Conservation (phyloP, 352 stramenopile genomes). For the Phytopythium ostracodes region DNA sequence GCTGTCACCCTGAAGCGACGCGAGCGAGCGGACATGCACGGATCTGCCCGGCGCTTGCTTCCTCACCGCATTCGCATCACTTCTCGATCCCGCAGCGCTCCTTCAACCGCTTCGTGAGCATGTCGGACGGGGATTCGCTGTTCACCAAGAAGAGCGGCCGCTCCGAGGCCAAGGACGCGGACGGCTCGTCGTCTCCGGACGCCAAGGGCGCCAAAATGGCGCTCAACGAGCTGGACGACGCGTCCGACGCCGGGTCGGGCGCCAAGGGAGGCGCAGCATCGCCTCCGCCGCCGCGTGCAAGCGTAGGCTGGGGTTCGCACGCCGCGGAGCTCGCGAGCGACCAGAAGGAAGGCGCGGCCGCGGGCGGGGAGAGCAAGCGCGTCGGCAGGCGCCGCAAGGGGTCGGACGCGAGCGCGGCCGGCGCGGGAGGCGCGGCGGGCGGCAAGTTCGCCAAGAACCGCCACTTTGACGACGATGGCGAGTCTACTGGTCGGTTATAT, state of each 20-base stretch:
- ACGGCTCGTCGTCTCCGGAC: not conserved
- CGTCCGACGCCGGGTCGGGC: conserved; percentile 35
- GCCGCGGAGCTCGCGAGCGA: conserved; percentile 20
- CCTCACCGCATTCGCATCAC: not conserved
- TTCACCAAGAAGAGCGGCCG: conserved; percentile 7
- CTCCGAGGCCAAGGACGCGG: conserved; percentile 3
- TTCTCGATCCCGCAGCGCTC: not conserved
- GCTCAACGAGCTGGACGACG: conserved; percentile 37
- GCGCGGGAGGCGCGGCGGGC: conserved; percentile 16
- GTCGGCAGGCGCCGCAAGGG: conserved; percentile 53
- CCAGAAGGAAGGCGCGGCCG: conserved; percentile 17
- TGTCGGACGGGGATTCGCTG: conserved; percentile 7
- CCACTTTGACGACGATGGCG: conserved; percentile 71
- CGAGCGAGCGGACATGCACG: too few species aligned
- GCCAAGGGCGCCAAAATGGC: conserved; percentile 11
- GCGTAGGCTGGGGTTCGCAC: conserved; percentile 59
- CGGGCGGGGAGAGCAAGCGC: conserved; percentile 42
- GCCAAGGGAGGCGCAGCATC: conserved; percentile 19
- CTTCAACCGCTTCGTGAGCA: not conserved
- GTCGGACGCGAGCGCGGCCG: conserved; percentile 19
- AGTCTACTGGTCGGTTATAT: conserved; percentile 35
- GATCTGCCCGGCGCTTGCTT: not conserved
- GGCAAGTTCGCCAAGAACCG: conserved; percentile 52
- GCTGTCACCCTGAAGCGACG: too few species aligned
- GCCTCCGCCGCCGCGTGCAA: conserved; percentile 42